Base-by-base conservation (phyloP, 2,329 filamentous ascomycete species). In the Chrysosporium queenslandicum region DNA sequence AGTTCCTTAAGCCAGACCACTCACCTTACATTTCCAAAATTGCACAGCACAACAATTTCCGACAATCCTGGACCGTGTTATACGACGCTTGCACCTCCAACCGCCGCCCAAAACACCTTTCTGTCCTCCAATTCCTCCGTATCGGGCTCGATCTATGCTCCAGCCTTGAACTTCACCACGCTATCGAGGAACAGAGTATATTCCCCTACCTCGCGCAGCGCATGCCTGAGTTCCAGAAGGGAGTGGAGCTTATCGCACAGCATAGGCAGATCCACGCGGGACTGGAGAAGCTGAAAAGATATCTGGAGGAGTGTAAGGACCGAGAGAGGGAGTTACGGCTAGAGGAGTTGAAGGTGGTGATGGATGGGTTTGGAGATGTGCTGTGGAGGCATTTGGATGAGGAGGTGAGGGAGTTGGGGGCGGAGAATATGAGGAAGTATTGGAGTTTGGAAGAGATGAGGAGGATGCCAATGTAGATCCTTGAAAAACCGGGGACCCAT, bases 341-440 rank as follows among this genome's bases (percentile, higher is more conserved):
- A 61, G 63, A 66, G 3, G 79, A 81, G 61, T 65, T 95, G 66
- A 84, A 82, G 71, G 72, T 67, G 32, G 77, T 86, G 61, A 82
- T 94, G 81, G 86, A 94, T 66, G 68, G 67, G 3, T 95, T 90
- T 79, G 86, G 86, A 9, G 73, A 74, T 8, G 86, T 94, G 57
- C 66, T 95, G 46, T 91, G 87, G 86, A 73, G 72, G 62, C 89
- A 95, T 74, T 71, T 95, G 55, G 86, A 92, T 61, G 83, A 90
- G 60, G 89, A 95, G 74, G 88, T 95, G 6, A 72, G 75, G 66
- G 79, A 85, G 58, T 68, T 95, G 29, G 80, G 83, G 1, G 88
- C 88, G 41, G 86, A 92, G 67, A 94, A 91, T 65, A 94, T 95
- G 89, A 77, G 87, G 59, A 80, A 75, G 67, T 89, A 86, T 67